phyloP scores from a whole-genome alignment of 179 eudicot species.

The Beta macrorhiza region DNA sequence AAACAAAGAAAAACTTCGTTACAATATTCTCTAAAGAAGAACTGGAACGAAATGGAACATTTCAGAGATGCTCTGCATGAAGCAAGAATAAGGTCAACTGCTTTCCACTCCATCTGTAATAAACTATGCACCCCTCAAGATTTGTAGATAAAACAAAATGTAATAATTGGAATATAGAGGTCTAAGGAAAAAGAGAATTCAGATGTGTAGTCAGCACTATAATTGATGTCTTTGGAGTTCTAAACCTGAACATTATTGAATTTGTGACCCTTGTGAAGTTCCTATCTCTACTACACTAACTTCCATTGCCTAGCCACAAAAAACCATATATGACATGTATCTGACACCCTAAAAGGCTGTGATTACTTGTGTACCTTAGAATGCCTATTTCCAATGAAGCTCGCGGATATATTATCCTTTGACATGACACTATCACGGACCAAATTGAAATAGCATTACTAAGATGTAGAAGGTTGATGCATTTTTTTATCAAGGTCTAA shows the following conservation, averaged over 20 bases:
- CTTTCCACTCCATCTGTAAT: no score
- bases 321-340: neutral
- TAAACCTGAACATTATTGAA: neutral
- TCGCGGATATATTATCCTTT: neutral
- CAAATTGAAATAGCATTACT: neutral
- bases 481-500: neutral
- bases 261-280: neutral
- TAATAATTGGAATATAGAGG: neutral
- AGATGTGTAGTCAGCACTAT: neutral
- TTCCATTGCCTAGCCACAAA: neutral
- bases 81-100: no score
- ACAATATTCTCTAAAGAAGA: neutral
- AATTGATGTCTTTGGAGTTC: neutral
- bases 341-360: neutral
- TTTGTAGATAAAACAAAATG: neutral
- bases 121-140: neutral
- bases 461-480: neutral
- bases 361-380: neutral
- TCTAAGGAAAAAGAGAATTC: neutral
- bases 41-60: neutral
- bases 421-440: neutral
- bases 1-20: neutral
- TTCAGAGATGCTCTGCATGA: neutral
- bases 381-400: neutral
- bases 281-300: neutral